These are phyloP conservation scores for Trametes maxima DNA, from an alignment of 768 basidiomycete species.

Conservation along the genomic window DNA sequence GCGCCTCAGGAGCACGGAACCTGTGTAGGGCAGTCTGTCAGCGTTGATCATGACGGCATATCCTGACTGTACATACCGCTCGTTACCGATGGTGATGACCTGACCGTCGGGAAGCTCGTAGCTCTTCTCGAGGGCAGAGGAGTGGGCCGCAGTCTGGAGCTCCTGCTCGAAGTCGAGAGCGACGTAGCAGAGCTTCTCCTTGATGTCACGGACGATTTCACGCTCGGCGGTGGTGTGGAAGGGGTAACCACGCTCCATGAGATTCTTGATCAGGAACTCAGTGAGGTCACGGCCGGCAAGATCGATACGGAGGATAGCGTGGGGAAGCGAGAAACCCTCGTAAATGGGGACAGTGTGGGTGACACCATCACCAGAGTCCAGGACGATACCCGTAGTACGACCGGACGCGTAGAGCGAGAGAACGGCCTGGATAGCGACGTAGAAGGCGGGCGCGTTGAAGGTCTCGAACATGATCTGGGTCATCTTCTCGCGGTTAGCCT, in stretches of 20 bases:
- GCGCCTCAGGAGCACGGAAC: slow-evolving; percentile 91
- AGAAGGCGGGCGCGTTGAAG: slow-evolving; percentile 91
- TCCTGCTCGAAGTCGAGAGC: slow-evolving; percentile 76
- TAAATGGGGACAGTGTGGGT: slow-evolving; percentile 74
- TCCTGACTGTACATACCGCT: slow-evolving; percentile 51
- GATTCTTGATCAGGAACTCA: slow-evolving; percentile 54
- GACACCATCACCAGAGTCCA: slow-evolving; percentile 77
- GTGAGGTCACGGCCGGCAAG: slow-evolving; percentile 69
- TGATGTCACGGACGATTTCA: slow-evolving; percentile 68
- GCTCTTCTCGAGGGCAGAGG: slow-evolving; percentile 67
- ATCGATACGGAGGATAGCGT: slow-evolving; percentile 70
- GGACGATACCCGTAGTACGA: slow-evolving; percentile 73
- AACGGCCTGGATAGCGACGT: slow-evolving; percentile 90
- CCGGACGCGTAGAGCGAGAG: slow-evolving; percentile 76
- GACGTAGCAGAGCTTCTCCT: slow-evolving; percentile 84
- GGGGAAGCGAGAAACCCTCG: slow-evolving; percentile 70
- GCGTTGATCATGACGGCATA: slow-evolving; percentile 32
- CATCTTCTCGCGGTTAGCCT: slow-evolving; percentile 93
- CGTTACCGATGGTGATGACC: slow-evolving; percentile 81
- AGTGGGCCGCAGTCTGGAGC: slow-evolving; percentile 67
- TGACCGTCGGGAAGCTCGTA: slow-evolving; percentile 74
- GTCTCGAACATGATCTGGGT: slow-evolving; percentile 98
- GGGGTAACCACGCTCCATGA: slow-evolving; percentile 62
- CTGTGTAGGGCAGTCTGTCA: slow-evolving; percentile 15
- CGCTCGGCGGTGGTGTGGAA: slow-evolving; percentile 64